Conservation (phyloP, 73 alveolate species). For the Breviolum minutum region DNA sequence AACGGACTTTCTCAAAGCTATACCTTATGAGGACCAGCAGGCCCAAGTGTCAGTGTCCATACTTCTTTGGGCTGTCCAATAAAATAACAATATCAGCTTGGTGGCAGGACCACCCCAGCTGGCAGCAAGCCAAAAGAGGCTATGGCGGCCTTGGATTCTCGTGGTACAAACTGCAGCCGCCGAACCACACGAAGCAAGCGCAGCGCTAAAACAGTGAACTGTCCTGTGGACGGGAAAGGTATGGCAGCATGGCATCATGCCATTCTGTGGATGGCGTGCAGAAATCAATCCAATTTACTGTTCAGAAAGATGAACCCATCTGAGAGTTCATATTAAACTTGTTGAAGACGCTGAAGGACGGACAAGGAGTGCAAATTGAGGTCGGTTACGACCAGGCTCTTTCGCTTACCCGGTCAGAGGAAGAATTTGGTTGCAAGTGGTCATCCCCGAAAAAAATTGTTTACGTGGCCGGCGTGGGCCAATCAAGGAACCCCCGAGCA, state of each 20-base stretch:
- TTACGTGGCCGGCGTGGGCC: no score
- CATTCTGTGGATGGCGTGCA: no score
- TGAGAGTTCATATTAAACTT: no score
- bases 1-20: neutral
- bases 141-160: conserved; percentile 8
- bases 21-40: neutral
- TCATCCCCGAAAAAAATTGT: no score
- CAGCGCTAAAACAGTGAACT: conserved; percentile 31
- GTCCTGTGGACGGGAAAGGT: conserved; percentile 6
- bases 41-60: neutral
- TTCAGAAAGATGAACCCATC: no score
- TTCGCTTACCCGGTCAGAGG: no score
- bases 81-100: neutral
- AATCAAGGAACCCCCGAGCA: no score
- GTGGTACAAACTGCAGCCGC: conserved; percentile 13
- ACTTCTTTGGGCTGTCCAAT: neutral
- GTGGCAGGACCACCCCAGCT: neutral
- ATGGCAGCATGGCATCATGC: neutral
- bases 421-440: no score
- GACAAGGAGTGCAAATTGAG: no score
- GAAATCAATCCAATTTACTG: no score
- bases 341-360: no score
- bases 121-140: conserved; percentile 46
- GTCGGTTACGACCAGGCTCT: no score
- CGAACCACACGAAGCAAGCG: conserved; percentile 32